Evolutionary conservation across 169 alveolate species (phyloP).

Genomic region (Amoebophrya sp.): DNA sequence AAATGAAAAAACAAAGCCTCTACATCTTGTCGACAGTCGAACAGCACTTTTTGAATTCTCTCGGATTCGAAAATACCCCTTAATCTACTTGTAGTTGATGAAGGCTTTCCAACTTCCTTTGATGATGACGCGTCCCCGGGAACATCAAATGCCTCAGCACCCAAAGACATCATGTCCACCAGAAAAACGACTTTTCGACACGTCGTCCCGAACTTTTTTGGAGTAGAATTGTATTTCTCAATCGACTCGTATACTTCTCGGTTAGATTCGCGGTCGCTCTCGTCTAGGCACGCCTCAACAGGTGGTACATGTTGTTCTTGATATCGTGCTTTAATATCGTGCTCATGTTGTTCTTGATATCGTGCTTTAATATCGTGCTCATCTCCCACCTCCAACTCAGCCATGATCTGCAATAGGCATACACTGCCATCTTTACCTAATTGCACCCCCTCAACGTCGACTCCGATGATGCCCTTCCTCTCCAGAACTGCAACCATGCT

Average conservation of each 20-base stretch:
- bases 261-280: neutral
- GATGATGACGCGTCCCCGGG: too few species aligned
- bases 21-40: neutral
- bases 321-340: neutral
- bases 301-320: too few species aligned
- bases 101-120: too few species aligned
- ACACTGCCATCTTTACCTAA: neutral
- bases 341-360: too few species aligned
- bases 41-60: neutral
- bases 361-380: neutral
- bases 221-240: neutral
- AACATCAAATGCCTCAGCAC: neutral
- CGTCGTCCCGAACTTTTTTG: neutral
- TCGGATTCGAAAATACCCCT: neutral
- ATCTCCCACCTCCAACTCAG: neutral
- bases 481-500: neutral
- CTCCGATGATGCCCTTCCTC: too few species aligned
- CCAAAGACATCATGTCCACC: neutral
- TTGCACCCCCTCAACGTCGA: neutral
- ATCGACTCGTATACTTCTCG: neutral
- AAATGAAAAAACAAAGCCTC: constrained; percentile 1
- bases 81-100: too few species aligned
- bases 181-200: neutral
- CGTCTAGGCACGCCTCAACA: neutral
- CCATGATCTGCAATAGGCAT: constrained; percentile 9